Conservation (phyloP, 169 alveolate genomes). For the Cryptosporidium canis region DNA sequence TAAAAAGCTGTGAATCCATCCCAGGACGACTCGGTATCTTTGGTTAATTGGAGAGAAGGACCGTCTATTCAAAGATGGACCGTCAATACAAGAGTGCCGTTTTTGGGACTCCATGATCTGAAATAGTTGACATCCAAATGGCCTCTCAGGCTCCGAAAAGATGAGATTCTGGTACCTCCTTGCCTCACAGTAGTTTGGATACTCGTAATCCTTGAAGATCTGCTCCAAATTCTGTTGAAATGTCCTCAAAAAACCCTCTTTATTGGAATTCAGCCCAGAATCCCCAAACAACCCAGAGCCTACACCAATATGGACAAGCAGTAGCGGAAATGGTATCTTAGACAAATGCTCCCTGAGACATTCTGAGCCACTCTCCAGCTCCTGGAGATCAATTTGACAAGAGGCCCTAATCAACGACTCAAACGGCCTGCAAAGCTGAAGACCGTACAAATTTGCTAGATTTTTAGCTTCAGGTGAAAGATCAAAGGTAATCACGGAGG, state of each 20-base stretch:
- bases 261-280: not conserved
- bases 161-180: not conserved
- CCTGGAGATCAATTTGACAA: not conserved
- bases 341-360: not conserved
- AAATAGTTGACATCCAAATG: not conserved
- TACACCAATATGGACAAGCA: not conserved
- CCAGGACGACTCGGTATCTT: not conserved
- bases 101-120: not conserved
- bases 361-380: not conserved
- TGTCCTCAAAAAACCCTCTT: not conserved
- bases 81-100: not conserved
- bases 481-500: not conserved
- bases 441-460: constrained; percentile 13
- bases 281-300: not conserved
- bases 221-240: not conserved
- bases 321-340: constrained; percentile 35
- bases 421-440: constrained; percentile 35
- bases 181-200: constrained; percentile 13
- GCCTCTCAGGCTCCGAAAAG: not conserved
- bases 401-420: not conserved
- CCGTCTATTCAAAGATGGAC: not conserved
- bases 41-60: not conserved
- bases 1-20: not conserved
- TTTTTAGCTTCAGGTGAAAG: constrained; percentile 30
- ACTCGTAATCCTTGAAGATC: not conserved